These are phyloP conservation scores for Vitis rupestris DNA, from an alignment of 164 flowering plant genomes.

Conservation along the genomic window DNA sequence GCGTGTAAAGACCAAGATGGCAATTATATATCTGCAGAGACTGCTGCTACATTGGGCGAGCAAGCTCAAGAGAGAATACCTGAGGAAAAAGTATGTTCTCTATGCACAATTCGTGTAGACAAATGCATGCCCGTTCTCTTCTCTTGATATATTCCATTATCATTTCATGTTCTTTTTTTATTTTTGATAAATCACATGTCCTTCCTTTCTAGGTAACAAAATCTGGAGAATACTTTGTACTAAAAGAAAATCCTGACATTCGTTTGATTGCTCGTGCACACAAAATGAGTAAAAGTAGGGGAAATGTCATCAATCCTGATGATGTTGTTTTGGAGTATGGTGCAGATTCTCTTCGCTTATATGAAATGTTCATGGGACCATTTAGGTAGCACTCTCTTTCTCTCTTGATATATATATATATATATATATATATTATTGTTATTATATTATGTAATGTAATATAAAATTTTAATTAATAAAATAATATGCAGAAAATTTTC, in stretches of 20 bases:
- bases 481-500: no score
- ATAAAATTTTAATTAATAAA: no score
- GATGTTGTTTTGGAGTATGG: constrained; percentile 87
- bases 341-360: constrained; percentile 95
- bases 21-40: constrained; percentile 69
- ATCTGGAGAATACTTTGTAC: constrained; percentile 77
- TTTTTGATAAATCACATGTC: not conserved
- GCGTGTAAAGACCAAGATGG: constrained; percentile 69
- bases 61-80: constrained; percentile 60
- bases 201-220: constrained; percentile 57
- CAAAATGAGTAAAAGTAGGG: constrained; percentile 98
- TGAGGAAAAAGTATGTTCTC: constrained; percentile 63
- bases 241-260: constrained; percentile 74
- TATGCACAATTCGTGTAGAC: not conserved
- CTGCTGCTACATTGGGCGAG: constrained; percentile 32
- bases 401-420: not conserved
- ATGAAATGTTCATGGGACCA: constrained; percentile 99
- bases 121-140: not conserved
- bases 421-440: no score
- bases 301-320: constrained; percentile 96
- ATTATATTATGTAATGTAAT: no score
- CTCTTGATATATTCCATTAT: constrained; percentile 4
- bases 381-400: constrained; percentile 38
- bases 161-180: not conserved
- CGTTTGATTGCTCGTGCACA: constrained; percentile 79